These are phyloP conservation scores for Yamadazyma kanchanaburiensis DNA, from an alignment of 1,139 yeast genomes.

Conservation along the genomic window DNA sequence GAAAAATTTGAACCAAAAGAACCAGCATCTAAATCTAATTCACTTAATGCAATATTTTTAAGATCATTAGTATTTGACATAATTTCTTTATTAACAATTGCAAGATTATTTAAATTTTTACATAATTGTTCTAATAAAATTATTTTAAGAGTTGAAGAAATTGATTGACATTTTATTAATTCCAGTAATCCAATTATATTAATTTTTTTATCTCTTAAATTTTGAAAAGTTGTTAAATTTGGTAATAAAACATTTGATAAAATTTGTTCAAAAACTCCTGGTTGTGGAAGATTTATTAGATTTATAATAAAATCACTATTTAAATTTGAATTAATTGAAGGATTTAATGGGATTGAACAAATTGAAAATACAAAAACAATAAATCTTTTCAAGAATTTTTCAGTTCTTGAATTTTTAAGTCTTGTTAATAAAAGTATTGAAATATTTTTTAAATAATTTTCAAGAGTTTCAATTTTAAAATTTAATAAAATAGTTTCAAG, in stretches of 20 bases:
- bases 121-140: slow-evolving; percentile 53
- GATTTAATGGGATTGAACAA: slow-evolving; percentile 34
- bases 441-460: slow-evolving; percentile 65
- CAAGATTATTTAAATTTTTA: slow-evolving; percentile 40
- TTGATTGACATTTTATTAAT: slow-evolving; percentile 28
- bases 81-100: slow-evolving; percentile 25
- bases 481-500: slow-evolving; percentile 64
- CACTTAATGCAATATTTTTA: slow-evolving; percentile 31
- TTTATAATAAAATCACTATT: slow-evolving; percentile 52
- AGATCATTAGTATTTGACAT: slow-evolving; percentile 4
- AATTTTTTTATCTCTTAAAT: slow-evolving; percentile 71
- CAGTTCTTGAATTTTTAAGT: slow-evolving; percentile 77
- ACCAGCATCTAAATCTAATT: slow-evolving; percentile 58
- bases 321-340: slow-evolving; percentile 14
- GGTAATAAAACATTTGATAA: slow-evolving; percentile 64
- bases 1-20: slow-evolving; percentile 87
- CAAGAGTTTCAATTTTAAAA: slow-evolving; percentile 49
- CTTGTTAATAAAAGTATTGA: slow-evolving; percentile 76
- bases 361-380: slow-evolving; percentile 62
- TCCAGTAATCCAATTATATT: slow-evolving; percentile 72
- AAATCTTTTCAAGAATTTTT: slow-evolving; percentile 71
- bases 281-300: slow-evolving; percentile 62
- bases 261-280: slow-evolving; percentile 63
- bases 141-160: slow-evolving; percentile 37
- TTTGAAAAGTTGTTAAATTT: slow-evolving; percentile 61